Evolutionary conservation across 768 basidiomycete genomes (phyloP).

Genomic region (Tulasnella sp.): DNA sequence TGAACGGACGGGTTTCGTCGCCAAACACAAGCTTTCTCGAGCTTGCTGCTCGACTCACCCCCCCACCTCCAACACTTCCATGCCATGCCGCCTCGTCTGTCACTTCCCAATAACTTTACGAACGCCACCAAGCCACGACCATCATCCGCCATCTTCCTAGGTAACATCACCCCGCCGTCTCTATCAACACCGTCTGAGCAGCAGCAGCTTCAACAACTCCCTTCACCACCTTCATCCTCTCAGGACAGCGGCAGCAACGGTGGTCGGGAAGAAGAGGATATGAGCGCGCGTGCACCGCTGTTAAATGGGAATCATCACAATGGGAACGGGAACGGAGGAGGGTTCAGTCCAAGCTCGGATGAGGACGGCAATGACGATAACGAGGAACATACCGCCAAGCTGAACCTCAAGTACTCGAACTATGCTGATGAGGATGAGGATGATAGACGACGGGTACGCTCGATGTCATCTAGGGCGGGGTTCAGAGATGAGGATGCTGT

Average conservation of each 20-base stretch:
- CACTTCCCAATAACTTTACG: no score
- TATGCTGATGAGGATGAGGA: no score
- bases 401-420: constrained; percentile 17
- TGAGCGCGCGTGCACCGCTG: constrained; percentile 32
- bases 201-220: constrained; percentile 28
- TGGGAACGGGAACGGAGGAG: constrained; percentile 27
- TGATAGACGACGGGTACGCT: constrained; percentile 24
- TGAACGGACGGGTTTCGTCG: no score
- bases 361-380: constrained; percentile 43
- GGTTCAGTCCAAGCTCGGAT: constrained; percentile 31
- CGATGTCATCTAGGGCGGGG: neutral
- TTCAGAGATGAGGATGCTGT: neutral
- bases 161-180: constrained; percentile 4
- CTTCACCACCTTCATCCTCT: constrained; percentile 76
- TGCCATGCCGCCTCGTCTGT: no score
- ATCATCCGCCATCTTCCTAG: constrained; percentile 18
- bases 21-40: no score
- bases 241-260: constrained; percentile 71
- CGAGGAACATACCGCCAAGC: constrained; percentile 52
- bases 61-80: no score
- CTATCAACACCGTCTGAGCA: neutral
- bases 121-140: constrained; percentile 13
- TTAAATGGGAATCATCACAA: constrained; percentile 25
- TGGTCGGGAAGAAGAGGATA: constrained; percentile 29
- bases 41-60: no score